phyloP scores from a whole-genome alignment of 371 early-diverging fungal species.

The Capillidium heterosporum region DNA sequence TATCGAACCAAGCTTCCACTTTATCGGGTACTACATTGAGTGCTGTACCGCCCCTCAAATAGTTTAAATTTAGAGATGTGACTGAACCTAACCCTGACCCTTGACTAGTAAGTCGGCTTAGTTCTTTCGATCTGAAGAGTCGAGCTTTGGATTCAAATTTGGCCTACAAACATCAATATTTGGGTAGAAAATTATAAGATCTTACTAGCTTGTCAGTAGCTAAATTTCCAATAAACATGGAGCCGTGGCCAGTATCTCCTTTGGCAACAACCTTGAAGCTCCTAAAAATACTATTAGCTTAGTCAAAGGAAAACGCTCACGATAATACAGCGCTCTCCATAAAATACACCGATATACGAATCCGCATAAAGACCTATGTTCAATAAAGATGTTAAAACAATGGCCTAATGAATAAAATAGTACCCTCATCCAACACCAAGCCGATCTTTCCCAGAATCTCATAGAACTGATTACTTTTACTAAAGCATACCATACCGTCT shows the following conservation, averaged over 20 bases:
- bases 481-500: slow-evolving; percentile 47
- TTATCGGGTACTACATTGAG: slow-evolving; percentile 47
- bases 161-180: not conserved
- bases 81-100: slow-evolving; percentile 46
- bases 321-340: slow-evolving; percentile 60
- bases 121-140: slow-evolving; percentile 27
- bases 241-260: slow-evolving; percentile 61
- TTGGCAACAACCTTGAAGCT: slow-evolving; percentile 22
- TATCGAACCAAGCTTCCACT: slow-evolving; percentile 40
- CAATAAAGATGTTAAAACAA: no score
- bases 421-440: slow-evolving; percentile 61
- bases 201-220: slow-evolving; percentile 39
- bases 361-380: slow-evolving; percentile 24
- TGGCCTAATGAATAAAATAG: not conserved
- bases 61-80: slow-evolving; percentile 34
- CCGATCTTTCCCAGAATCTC: slow-evolving; percentile 33
- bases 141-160: not conserved
- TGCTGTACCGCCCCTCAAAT: slow-evolving; percentile 24
- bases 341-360: slow-evolving; percentile 38
- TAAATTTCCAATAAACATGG: slow-evolving; percentile 42
- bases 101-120: slow-evolving; percentile 19
- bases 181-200: not conserved
- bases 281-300: not conserved
- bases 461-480: slow-evolving; percentile 33
- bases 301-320: slow-evolving; percentile 12